Base-by-base conservation (phyloP, 2,329 filamentous ascomycete genomes). In the Pyrenophora tritici-repentis region DNA sequence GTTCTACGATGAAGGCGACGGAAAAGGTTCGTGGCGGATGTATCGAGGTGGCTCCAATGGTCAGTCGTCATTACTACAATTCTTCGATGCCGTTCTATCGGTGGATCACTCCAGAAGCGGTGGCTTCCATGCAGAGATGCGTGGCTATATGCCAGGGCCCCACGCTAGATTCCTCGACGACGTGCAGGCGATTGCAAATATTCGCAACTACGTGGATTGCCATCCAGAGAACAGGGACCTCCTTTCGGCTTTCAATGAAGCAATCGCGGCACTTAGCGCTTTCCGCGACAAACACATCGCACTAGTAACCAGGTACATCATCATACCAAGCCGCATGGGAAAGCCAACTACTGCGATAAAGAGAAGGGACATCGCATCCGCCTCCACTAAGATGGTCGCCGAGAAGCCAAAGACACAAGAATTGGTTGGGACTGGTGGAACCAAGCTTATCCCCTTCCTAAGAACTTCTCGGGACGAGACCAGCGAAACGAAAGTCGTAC, bases 11-110 rank as follows among this genome's bases (percentile, higher is more conserved):
- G 67, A 78, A 33, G 80, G 79, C 3, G 60, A 78, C 6, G 78
- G 77, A 0, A 72, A 73, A 32, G 79, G 79, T 1, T 66, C 76
- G 10, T 83, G 79, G 79, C 71, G 73, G 16, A 76, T 79, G 42
- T 79, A 81, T 50, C 77, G 79, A 26, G 81, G 81, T 2, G 81
- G 81, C 0, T 82, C 80, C 55, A 83, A 83, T 58, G 81, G 78
- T 0, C 81, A 83, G 58, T 82, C 79, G 64, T 81, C 80, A 0
- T 55, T 83, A 38, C 74, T 83, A 3, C 81, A 83, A 41, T 78
- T 81, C 16, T 79, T 81, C 50, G 81, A 83, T 55, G 78, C 80
- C 6, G 77, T 79, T 2, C 73, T 83, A 2, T 79, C 78, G 0
- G 77, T 83, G 14, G 72, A 78, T 24, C 81, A 83, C 57, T 62